These are phyloP conservation scores for Juncus inflexus DNA, from an alignment of 176 grass and related monocot genomes.

Conservation along the genomic window DNA sequence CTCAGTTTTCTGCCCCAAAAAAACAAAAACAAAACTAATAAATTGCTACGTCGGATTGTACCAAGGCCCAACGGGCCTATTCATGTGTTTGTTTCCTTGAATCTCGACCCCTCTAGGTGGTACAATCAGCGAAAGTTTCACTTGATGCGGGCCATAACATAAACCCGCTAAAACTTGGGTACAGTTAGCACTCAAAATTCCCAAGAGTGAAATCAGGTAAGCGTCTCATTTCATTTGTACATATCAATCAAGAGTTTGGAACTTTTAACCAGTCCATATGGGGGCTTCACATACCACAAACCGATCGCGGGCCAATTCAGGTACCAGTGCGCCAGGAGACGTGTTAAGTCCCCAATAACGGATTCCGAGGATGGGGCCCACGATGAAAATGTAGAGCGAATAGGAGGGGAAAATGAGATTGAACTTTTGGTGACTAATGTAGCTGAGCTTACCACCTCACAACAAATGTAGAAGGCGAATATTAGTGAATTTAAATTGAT, in stretches of 20 bases:
- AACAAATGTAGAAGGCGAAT: conserved; percentile 31
- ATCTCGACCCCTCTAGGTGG: conserved; percentile 55
- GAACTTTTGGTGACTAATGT: conserved; percentile 36
- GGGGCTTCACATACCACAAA: conserved; percentile 79
- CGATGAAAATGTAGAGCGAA: conserved; percentile 13
- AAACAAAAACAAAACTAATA: conserved; percentile 34
- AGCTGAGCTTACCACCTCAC: conserved; percentile 70
- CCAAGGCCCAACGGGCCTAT: conserved; percentile 37
- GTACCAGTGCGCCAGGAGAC: conserved; percentile 58
- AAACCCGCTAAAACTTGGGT: conserved; percentile 51
- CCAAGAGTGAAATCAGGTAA: no score
- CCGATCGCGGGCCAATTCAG: conserved; percentile 81
- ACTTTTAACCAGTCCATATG: conserved; percentile 86
- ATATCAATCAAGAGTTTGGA: conserved; percentile 77
- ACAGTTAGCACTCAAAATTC: conserved; percentile 21
- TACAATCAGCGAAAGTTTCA: conserved; percentile 42
- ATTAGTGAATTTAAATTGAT: no score
- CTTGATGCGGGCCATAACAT: conserved; percentile 44
- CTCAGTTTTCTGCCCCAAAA: conserved; percentile 37
- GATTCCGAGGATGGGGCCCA: conserved; percentile 66
- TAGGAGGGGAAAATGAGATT: conserved; percentile 18
- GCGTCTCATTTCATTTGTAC: no score
- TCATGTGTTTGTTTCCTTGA: conserved; percentile 62
- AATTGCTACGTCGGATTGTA: conserved; percentile 54
- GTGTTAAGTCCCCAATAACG: conserved; percentile 73